Evolutionary conservation across 768 basidiomycete species (phyloP), one percentile per base, ranked within the genome.

Genomic region (Agaricus subrufescens): DNA sequence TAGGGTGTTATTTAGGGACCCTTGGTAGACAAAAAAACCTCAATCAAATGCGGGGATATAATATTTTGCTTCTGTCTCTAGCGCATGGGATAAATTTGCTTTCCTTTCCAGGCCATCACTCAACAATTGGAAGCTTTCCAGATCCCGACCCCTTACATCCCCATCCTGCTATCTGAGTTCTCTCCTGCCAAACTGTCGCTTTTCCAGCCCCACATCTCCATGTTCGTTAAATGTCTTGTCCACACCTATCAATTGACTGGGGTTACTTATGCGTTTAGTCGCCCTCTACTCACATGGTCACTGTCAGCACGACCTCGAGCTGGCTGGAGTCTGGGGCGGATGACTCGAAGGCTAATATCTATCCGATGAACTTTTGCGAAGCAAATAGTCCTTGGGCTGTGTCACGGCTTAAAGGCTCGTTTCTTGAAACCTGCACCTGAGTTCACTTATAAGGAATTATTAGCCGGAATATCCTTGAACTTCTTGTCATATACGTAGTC

Each of bases 361-460:
- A 99, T 73, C 89, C 92, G 2, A 99, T 99, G 97, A 91, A 99
- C 70, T 99, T 98, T 69, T 99, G 98, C 62, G 79, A 81, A 31
- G 89, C 85, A 6, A 87, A 85, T 2, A 89, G 81, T 58, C 85
- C 85, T 1, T 92, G 90, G 90, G 84, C 91, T 0, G 61, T 78
- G 23, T 81, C 89, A 19, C 79, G 89, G 65, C 62, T 70, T 31
- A 87, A 78, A 44, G 85, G 77, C 8, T 69, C 67, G 26, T 84
- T 83, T 61, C 19, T 68, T 39, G 26, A 38, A 25, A 10, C 23
- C 14, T 8, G 34, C 34, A 3, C 11, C 3, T 39, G 26, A 29
- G 40, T 25, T 11, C n/a, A 23, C 19, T 19, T 43, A 78, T 48
- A 58, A 68, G 76, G 0, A 75, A 81, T 61, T 84, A 75, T 61